Evolutionary conservation across 2,329 filamentous ascomycete species (phyloP), one percentile per base, ranked within the genome.

Genomic region (Beauveria pseudobassiana): DNA sequence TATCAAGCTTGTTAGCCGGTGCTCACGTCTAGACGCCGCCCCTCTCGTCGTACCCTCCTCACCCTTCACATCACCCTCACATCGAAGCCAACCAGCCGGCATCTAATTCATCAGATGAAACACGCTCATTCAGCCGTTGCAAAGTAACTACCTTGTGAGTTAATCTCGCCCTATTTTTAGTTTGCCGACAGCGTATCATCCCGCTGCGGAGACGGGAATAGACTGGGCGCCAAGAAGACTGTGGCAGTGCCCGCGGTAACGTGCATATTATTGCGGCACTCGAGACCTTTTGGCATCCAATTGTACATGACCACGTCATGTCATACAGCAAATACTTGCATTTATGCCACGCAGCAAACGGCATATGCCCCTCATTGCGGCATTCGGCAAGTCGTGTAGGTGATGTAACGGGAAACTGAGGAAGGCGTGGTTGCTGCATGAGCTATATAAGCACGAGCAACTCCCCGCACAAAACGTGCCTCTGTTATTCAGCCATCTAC

Each of bases 251-350:
- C 40, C 16, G 53, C 40, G 53, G 53, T 30, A 30, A 55, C 40
- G 28, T 55, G 53, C 53, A 55, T 55, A 55, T 45, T 55, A 55
- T 55, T 55, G 52, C 52, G 53, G 53, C 24, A 30, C 53, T 55
- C 53, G 40, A 40, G 40, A 22, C 40, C 40, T 28, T 45, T 22
- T 30, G 38, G 16, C 38, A 26, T 55, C 53, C 38, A 55, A 55
- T 55, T 55, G 53, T 30, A 12, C 53, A 40, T 55, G 40, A 43
- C 28, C 53, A 55, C 53, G 53, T 55, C 53, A 55, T 30, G 18
- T 28, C 18, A 22, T 34, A 42, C 48, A 30, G 26, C 53, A 45
- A 26, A 43, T n/a, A 14, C 10, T 18, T 55, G 53, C 53, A 45
- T 30, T 22, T 6, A 28, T 20, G 53, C 40, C 6, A 12, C 40